These are phyloP conservation scores for Wallacemonas collosoma DNA, from an alignment of 208 protist species.

Conservation along the genomic window DNA sequence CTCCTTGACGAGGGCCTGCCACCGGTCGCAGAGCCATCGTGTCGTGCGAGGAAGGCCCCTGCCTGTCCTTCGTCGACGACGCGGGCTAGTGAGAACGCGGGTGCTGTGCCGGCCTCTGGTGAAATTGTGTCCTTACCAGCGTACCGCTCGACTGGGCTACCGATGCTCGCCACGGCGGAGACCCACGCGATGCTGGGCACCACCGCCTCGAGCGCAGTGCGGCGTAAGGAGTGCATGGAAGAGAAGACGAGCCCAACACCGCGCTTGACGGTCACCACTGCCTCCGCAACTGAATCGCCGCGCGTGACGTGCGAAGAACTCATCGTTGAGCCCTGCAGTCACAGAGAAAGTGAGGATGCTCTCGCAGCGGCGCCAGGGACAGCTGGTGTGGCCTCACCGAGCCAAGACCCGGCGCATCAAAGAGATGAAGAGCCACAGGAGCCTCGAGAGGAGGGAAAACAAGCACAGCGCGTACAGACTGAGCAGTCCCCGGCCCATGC, in stretches of 20 bases:
- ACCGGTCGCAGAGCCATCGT: neutral
- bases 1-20: constrained; percentile 4
- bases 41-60: too few relatives aligned
- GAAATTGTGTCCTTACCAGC: constrained; percentile 26
- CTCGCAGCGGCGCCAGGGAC: too few relatives aligned
- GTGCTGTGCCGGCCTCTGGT: constrained; percentile 25
- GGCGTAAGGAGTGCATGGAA: neutral
- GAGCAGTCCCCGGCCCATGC: neutral
- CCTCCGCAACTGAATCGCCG: constrained; percentile 12
- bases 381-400: too few relatives aligned
- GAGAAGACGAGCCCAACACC: neutral
- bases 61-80: too few relatives aligned
- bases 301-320: constrained; percentile 13
- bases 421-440: too few relatives aligned
- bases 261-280: neutral
- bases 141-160: constrained; percentile 42
- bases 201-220: neutral
- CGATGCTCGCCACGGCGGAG: constrained; percentile 13
- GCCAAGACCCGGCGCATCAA: too few relatives aligned
- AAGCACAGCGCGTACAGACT: neutral
- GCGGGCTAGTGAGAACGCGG: neutral
- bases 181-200: neutral
- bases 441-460: too few relatives aligned
- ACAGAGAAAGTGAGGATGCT: too few relatives aligned
- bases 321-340: neutral